Percentiles rank a stretch among this genome's conserved stretches.
Conservation (phyloP, 306 rosid species). For the Acacia crassicarpa region DNA sequence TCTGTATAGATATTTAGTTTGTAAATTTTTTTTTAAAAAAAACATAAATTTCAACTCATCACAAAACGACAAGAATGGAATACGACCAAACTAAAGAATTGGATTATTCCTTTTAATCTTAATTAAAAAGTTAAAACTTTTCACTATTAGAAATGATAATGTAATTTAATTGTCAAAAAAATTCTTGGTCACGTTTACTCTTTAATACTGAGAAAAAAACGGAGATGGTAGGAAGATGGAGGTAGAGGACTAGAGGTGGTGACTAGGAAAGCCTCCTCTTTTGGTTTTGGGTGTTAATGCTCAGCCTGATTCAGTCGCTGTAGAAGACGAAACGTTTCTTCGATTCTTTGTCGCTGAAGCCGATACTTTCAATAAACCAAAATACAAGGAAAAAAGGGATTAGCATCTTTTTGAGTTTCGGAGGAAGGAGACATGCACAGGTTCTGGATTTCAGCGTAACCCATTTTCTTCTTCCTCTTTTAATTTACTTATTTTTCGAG, state of each 20-base stretch:
- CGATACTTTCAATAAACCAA: constrained; percentile 12
- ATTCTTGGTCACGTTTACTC: not conserved
- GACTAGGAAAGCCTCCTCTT: not conserved
- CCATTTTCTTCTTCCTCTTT: constrained; percentile 29
- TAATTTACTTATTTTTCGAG: constrained; percentile 27
- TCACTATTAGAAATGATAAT: not conserved
- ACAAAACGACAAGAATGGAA: constrained; percentile 28
- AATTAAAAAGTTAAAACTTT: not conserved
- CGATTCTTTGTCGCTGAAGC: constrained; percentile 36
- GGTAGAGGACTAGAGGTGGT: not conserved
- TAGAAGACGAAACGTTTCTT: not conserved
- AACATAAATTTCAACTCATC: not conserved
- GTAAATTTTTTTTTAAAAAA: not conserved
- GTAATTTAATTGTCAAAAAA: not conserved
- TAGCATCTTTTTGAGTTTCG: constrained; percentile 7
- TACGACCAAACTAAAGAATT: not conserved
- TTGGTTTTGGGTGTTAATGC: constrained; percentile 38
- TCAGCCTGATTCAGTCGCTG: constrained; percentile 13
- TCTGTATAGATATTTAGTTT: not conserved
- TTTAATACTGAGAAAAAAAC: not conserved
- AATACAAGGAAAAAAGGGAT: not conserved
- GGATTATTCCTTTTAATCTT: not conserved
- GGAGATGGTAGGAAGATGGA: constrained; percentile 32
- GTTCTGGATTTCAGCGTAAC: constrained; percentile 28
- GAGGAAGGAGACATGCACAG: constrained; percentile 29